Conservation (phyloP, 495 filamentous ascomycete species). For the Penicillium tannophilum region DNA sequence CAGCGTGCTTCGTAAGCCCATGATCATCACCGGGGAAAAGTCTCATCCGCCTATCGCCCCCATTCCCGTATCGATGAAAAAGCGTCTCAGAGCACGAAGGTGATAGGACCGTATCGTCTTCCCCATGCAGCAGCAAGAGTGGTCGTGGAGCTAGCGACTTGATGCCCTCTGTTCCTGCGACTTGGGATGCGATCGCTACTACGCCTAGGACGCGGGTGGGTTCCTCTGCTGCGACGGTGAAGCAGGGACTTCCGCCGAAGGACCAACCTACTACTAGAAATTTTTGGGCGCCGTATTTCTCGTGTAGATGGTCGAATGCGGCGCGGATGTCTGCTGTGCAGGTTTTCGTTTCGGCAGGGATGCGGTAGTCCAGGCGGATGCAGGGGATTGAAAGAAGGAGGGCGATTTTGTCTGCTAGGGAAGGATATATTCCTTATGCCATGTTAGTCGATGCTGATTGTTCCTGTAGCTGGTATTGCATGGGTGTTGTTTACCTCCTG, state of each 20-base stretch:
- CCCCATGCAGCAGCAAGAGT: neutral
- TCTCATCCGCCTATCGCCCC: neutral
- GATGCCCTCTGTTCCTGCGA: conserved; percentile 1
- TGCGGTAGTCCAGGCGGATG: conserved; percentile 47
- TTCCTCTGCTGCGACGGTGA: conserved; percentile 7
- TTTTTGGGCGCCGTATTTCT: conserved; percentile 29
- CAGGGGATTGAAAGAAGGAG: conserved; percentile 38
- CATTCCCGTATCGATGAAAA: neutral
- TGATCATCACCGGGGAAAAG: conserved; percentile 36
- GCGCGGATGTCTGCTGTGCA: conserved; percentile 41
- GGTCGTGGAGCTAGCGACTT: neutral
- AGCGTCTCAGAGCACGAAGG: neutral
- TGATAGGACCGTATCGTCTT: neutral
- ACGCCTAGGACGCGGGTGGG: neutral
- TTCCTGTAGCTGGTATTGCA: too few relatives aligned
- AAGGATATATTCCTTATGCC: conserved; percentile 37
- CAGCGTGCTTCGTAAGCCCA: conserved; percentile 36
- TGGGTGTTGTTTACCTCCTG: conserved; percentile 11
- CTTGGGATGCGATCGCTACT: conserved; percentile 7
- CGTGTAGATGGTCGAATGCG: conserved; percentile 39
- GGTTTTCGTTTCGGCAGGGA: conserved; percentile 32
- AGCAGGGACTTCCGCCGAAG: conserved; percentile 20
- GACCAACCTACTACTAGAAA: conserved; percentile 51
- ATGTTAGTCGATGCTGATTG: neutral
- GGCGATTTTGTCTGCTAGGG: conserved; percentile 45